Percentiles rank a stretch among this genome's conserved stretches.
Evolutionary conservation across 305 asterid species (phyloP).

Genomic region (Ilex paraguariensis): DNA sequence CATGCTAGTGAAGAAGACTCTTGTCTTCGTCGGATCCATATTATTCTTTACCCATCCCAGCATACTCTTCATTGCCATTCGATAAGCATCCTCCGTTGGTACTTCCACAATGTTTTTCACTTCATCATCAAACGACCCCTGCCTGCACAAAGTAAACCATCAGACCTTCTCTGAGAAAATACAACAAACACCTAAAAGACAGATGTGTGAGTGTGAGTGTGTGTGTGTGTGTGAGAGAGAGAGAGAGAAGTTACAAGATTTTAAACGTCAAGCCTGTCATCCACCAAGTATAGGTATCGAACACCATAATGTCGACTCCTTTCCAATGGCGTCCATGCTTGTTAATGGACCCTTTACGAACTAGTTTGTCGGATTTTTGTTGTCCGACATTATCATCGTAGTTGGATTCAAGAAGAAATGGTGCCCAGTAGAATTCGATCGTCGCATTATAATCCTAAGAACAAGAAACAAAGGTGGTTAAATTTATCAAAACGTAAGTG

Average conservation of each 20-base stretch:
- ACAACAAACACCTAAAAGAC: neutral
- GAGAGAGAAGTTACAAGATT: slow-evolving; percentile 13
- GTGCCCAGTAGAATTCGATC: slow-evolving; percentile 31
- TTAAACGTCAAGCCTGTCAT: slow-evolving; percentile 25
- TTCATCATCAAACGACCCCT: slow-evolving; percentile 37
- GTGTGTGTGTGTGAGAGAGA: neutral
- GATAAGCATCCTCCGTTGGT: slow-evolving; percentile 40
- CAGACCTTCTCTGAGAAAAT: neutral
- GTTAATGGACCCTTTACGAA: slow-evolving; percentile 25
- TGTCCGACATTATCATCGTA: slow-evolving; percentile 21
- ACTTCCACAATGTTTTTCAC: slow-evolving; percentile 26
- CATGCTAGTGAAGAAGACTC: slow-evolving; percentile 43
- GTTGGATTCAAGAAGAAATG: slow-evolving; percentile 29
- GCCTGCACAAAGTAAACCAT: slow-evolving; percentile 18
- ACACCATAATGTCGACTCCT: slow-evolving; percentile 24
- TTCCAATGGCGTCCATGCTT: slow-evolving; percentile 26
- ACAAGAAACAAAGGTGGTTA: neutral
- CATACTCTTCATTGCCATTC: slow-evolving; percentile 43
- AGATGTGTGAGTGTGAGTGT: no score
- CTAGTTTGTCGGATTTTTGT: slow-evolving; percentile 16
- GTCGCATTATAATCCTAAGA: slow-evolving; percentile 25
- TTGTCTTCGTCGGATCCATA: slow-evolving; percentile 35
- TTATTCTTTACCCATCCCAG: slow-evolving; percentile 38
- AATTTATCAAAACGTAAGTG: no score
- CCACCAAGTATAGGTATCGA: slow-evolving; percentile 32